Base-by-base conservation (phyloP, 78 protist genomes). In the Dictyostelium discoideum region DNA sequence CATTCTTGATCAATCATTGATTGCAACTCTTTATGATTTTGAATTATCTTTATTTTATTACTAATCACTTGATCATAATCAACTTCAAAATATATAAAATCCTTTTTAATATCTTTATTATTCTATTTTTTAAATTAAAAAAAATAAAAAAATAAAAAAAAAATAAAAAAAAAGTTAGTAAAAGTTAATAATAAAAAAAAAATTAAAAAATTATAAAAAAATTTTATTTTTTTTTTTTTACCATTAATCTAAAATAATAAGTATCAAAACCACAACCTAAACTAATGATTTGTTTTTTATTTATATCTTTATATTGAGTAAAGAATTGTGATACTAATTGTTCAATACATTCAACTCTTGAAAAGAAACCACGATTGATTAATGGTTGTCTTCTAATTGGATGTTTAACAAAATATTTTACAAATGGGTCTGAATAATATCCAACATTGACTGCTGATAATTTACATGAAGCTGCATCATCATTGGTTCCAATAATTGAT, bases 251-350 rank as follows among this genome's bases (percentile, higher is more conserved):
- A 80, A 93, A 93, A 44, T 79, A 93, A 9, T 73, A 50, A 10
- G 96, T 93, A 77, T 93, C 96, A 11, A 80, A 93, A 13, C 96
- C 96, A 84, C 92, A 80, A 8, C 96, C 96, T 54, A 93, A 81
- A 83, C 84, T 93, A 60, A 93, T 81, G 26, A 93, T 74, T 60
- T 93, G 96, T 42, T 84, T 40, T 18, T 44, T 67, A 6, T 26
- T 11, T 22, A 39, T 20, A 24, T 39, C 40, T 5, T 84, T 63
- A 50, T 86, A 85, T 18, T 50, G 57, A 6, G 18, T 10, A 57
- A 86, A 46, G 60, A 93, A 93, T 29, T 93, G 94, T 60, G 57
- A 3, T 20, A 86, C 44, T 3, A 93, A 67, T 32, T 65, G 83
- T 29, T 93, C 93, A 10, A 93, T 86, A 32, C 84, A 29, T 46